Base-by-base conservation (phyloP, 1,284 basidiomycete genomes). In the Naganishia cerealis region DNA sequence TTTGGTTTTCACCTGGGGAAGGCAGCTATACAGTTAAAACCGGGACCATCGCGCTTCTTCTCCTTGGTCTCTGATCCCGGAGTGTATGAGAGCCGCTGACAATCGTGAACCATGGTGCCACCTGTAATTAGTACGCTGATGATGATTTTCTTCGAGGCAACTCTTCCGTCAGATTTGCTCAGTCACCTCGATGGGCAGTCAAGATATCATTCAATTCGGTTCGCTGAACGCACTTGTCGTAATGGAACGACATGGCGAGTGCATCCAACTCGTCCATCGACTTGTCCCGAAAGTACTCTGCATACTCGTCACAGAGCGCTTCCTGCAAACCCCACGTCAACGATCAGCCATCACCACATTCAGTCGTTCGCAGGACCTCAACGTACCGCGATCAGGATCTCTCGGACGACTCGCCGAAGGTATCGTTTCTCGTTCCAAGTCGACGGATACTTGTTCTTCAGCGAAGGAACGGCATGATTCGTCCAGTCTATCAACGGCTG, bases 261-360 rank as follows among this genome's bases (percentile, higher is more conserved):
- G 79, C 82, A 68, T 88, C 87, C 61, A 89, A 77, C 77, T 88
- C 85, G 18, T 77, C 79, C 72, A 82, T 77, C 53, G 74, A 81
- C 79, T 87, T 83, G 3, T 84, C 87, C n/a, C 79, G 77, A 76
- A 90, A 87, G 72, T 85, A 83, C 66, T 85, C 85, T 0, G 87
- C 88, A 84, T 86, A 90, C 73, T 88, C 87, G 68, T 81, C 80
- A 39, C 86, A 83, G 72, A 89, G 78, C 73, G 85, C 87, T 76
- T 90, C 78, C 67, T 72, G 65, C 38, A 43, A 61, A 43, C n/a
- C n/a, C n/a, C n/a, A n/a, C n/a, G n/a, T n/a, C n/a, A n/a, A n/a
- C n/a, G n/a, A n/a, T n/a, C n/a, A n/a, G n/a, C n/a, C n/a, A n/a
- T n/a, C n/a, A n/a, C n/a, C n/a, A n/a, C n/a, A n/a, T n/a, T n/a